Conservation (phyloP, 345 rosid species). For the Cardiospermum halicacabum region DNA sequence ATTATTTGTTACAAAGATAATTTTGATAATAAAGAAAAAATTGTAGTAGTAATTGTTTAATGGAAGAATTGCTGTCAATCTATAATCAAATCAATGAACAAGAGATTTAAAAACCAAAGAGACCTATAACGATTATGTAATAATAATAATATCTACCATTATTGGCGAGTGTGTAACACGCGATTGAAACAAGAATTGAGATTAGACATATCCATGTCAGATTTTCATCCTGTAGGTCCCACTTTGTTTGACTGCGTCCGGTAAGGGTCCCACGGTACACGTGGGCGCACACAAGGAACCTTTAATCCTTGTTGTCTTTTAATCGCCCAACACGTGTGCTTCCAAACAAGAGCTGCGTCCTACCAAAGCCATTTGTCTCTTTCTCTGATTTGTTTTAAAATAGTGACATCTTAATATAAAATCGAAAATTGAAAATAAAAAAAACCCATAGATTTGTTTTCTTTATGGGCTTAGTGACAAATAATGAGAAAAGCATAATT, state of each 20-base stretch:
- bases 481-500: conserved; percentile 3
- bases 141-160: background rate
- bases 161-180: background rate
- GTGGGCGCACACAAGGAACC: background rate
- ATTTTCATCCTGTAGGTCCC: conserved; percentile 11
- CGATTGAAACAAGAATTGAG: background rate
- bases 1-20: too few relatives aligned
- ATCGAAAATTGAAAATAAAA: background rate
- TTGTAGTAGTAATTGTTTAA: background rate
- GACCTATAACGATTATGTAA: too few relatives aligned
- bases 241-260: conserved; percentile 16
- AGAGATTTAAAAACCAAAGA: background rate
- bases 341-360: conserved; percentile 1
- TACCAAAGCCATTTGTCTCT: background rate
- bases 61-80: background rate
- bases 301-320: background rate
- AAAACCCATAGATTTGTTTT: background rate
- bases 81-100: background rate
- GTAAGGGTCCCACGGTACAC: conserved; percentile 10
- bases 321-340: conserved; percentile 20
- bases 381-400: conserved; percentile 15
- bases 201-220: conserved; percentile 20
- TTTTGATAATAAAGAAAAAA: background rate
- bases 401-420: background rate
- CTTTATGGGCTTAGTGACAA: background rate